Evolutionary conservation across 108 stramenopile species (phyloP).

Genomic region (Skeletonema costatum): DNA sequence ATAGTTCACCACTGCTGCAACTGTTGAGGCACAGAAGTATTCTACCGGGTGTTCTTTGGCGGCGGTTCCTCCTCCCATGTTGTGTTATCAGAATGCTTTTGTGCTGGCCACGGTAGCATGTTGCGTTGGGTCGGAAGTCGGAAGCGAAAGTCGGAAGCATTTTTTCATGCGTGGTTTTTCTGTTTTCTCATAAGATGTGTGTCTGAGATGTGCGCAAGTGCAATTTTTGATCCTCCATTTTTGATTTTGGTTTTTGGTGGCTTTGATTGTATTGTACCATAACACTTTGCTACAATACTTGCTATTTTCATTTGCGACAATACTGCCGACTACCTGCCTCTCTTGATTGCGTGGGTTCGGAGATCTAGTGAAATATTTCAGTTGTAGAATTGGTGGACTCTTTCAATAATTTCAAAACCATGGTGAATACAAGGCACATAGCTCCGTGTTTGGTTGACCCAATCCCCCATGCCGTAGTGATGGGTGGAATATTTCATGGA

Average conservation of each 20-base stretch:
- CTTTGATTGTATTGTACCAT: no score
- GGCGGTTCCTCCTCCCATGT: conserved; percentile 62
- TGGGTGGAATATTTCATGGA: conserved; percentile 32
- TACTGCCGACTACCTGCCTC: no score
- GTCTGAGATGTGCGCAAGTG: no score
- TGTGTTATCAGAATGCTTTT: no score
- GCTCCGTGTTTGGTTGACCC: conserved; percentile 37
- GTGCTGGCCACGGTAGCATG: not conserved
- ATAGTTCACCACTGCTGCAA: conserved; percentile 81
- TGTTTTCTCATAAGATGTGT: no score
- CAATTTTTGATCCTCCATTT: no score
- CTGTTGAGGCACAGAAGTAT: conserved; percentile 70
- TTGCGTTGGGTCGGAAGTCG: no score
- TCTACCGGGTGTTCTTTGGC: conserved; percentile 84
- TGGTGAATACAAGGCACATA: not conserved
- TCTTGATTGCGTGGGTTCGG: not conserved
- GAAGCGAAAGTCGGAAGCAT: no score
- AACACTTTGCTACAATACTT: no score
- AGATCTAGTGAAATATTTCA: not conserved
- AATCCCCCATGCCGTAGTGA: conserved; percentile 14
- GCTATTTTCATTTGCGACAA: no score
- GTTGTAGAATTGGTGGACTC: not conserved
- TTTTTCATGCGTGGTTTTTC: no score
- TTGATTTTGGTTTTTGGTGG: no score
- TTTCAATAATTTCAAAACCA: not conserved